Evolutionary conservation across 352 stramenopile species (phyloP), one percentile per base, ranked within the genome.

Genomic region (Pythium periplocum): DNA sequence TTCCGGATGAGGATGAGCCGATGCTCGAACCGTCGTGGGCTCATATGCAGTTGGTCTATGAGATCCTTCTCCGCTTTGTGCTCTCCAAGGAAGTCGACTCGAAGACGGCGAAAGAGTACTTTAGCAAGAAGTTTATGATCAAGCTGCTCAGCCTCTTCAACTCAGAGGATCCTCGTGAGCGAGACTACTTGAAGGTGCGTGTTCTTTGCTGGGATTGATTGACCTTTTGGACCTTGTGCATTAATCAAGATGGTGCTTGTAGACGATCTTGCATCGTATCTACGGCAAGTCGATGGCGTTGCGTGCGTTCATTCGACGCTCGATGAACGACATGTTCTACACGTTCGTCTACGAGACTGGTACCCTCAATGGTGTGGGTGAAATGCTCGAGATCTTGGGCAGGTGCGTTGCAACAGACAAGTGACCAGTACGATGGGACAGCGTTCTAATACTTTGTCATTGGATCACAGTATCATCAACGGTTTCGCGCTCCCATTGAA

Each of bases 281-380:
- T 99, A 99, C 70, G 96, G 95, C 69, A 99, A 99, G 68, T 98
- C 99, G 66, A 99, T 99, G 91, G 96, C 87, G 45, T 95, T 99
- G 57, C 88, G 97, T 45, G 97, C 94, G 7, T 99, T 98, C 67
- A 99, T 99, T 62, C 92, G 97, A 38, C 94, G 97, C 59, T 89
- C 93, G 43, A 98, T 99, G 57, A 97, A 90, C 44, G 98, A 99
- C 61, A 90, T 98, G 5, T 99, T 99, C 66, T 99, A 98, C 67
- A 78, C 91, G 34, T 99, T 99, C 65, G 91, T 99, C n/a, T 99
- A 99, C 71, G 96, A 99, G 69, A 98, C 94, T 32, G 91, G 98
- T 68, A 73, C 89, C 37, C 90, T 98, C 75, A 96, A 97, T 46
- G 91, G 97, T 44, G 93, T 99, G 55, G 96, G 92, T 32, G 96